Base-by-base conservation (phyloP, 2,329 filamentous ascomycete species). In the Hypoxylon sp. region DNA sequence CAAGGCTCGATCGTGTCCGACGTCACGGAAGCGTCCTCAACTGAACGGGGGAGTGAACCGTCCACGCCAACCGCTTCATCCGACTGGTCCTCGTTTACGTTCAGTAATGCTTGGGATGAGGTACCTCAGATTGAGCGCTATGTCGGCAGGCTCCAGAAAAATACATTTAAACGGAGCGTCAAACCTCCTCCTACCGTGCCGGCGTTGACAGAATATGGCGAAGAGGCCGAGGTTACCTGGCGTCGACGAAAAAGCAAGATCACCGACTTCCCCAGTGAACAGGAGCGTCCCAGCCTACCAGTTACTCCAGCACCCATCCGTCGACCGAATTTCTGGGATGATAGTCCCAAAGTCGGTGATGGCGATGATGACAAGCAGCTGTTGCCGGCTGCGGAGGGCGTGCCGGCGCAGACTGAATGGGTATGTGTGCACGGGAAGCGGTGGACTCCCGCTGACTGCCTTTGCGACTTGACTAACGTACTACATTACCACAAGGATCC, bases 61-160 rank as follows among this genome's bases (percentile, higher is more conserved):
- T 75, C 76, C 37, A 86, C 87, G 31, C 83, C 86, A 57, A 78
- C 79, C 47, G 86, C 85, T 55, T 84, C 86, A 26, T 84, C 82
- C 29, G 81, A 85, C 65, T 97, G 93, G 92, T 87, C 89, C 70
- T 86, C 86, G 51, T 97, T 92, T 78, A 84, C 88, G n/a, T 87
- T 90, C 51, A 88, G 85, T 55, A 99, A 98, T 79, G 94, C 94
- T 14, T 99, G 96, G 96, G 96, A 99, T 75, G 92, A 93, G 58
- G 88, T 97, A 57, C 92, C 93, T 11, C 92, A 93, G 72, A 99
- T 99, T 74, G 90, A 93, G 75, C 88, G 88, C 70, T 99, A 98
- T 78, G 92, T 98, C 60, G 92, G 93, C 70, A 86, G 88, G 58
- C 83, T 97, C 62, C 90, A 92, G 74, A 89, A 90, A 78, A 86